Evolutionary conservation across 1,139 yeast species (phyloP).

Genomic region (Yarrowia galli): DNA sequence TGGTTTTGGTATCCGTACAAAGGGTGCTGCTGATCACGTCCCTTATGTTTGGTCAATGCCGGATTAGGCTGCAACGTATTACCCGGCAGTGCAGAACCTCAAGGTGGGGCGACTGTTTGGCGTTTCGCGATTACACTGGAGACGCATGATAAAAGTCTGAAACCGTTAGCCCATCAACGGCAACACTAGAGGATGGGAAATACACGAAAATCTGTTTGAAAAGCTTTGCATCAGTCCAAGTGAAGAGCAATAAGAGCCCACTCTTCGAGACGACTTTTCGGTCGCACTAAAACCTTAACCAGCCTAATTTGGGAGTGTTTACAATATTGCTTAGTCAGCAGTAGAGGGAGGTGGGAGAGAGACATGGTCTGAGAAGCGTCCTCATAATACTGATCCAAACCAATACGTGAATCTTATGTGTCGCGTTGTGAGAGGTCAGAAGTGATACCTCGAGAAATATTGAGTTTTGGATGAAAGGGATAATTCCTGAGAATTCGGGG

Average conservation of each 20-base stretch:
- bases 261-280: neutral
- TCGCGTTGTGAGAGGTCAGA: neutral
- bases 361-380: no score
- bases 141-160: conserved; percentile 20
- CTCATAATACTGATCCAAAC: no score
- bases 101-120: conserved; percentile 36
- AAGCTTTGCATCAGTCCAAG: no score
- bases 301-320: conserved; percentile 17
- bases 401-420: neutral
- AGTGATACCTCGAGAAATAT: neutral
- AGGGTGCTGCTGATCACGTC: conserved; percentile 6
- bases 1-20: neutral
- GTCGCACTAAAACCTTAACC: conserved; percentile 14
- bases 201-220: neutral
- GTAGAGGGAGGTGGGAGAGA: neutral
- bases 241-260: no score
- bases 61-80: conserved; percentile 7
- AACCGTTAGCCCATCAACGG: neutral
- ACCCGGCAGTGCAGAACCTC: conserved; percentile 2
- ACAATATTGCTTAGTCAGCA: neutral
- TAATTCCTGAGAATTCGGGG: neutral
- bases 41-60: conserved; percentile 32
- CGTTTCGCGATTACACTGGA: conserved; percentile 20
- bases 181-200: neutral
- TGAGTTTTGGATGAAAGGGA: neutral